These are phyloP conservation scores for Solanum hybrid DNA, from an alignment of 305 asterid species.

Conservation along the genomic window DNA sequence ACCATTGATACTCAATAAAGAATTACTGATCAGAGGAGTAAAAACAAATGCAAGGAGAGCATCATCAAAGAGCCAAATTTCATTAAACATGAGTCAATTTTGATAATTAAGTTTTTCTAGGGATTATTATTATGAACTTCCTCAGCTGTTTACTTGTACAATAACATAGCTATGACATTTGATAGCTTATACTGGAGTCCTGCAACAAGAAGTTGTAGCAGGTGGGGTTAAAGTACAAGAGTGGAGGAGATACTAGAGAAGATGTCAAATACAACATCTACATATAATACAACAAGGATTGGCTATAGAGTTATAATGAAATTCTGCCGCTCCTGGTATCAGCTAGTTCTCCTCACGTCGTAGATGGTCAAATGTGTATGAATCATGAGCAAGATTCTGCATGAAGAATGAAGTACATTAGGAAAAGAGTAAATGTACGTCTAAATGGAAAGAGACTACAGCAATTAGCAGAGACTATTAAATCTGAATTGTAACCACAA, in stretches of 20 bases:
- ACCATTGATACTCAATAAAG: neutral
- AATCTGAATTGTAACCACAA: neutral
- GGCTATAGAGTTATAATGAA: neutral
- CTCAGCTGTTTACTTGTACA: neutral
- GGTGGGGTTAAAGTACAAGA: neutral
- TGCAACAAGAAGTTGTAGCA: neutral
- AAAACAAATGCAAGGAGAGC: neutral
- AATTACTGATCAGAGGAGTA: neutral
- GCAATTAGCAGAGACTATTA: neutral
- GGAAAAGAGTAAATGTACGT: neutral
- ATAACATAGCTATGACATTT: neutral
- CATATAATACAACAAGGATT: neutral
- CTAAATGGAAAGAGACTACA: neutral
- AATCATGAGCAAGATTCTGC: constrained; percentile 9
- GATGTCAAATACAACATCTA: neutral
- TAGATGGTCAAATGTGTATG: constrained; percentile 6
- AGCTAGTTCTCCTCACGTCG: neutral
- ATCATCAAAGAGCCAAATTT: neutral
- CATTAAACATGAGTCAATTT: neutral
- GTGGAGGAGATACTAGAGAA: no score
- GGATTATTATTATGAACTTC: neutral
- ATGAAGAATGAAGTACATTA: neutral
- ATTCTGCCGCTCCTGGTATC: neutral
- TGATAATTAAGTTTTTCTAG: neutral
- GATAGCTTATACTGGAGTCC: neutral